Base-by-base conservation (phyloP, 441 rosid species). In the Isatis lusitanica region DNA sequence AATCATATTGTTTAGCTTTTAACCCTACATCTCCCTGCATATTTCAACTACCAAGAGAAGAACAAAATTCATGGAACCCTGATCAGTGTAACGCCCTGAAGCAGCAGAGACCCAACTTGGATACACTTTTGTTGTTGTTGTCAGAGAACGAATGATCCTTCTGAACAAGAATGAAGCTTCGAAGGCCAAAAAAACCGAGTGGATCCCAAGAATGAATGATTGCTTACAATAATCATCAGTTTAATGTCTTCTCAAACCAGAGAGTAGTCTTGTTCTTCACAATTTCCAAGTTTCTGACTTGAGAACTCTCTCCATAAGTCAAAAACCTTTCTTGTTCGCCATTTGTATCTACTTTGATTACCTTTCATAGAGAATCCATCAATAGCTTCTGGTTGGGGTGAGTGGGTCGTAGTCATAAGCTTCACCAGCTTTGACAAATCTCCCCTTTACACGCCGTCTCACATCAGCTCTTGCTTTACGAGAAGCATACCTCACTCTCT, bases 381-480 rank as follows among this genome's bases (percentile, higher is more conserved):
- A 91, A 84, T 12, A 91, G 90, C 99, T 93, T 84, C 96, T 87
- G 73, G 98, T 90, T 59, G 78, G 88, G 74, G 66, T 89, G 83
- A 90, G 74, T 0, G 98, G 99, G 68, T 96, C 98, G 58, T 93
- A 96, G 78, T 96, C 99, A 77, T 89, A 96, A 71, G 87, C 93
- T 77, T 93, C 97, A 33, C 99, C 98, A 48, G 98, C 94, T 85
- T 96, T 96, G 60, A 96, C 93, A 75, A 96, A 96, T 17, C 99
- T 79, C 6, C 99, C 99, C 85, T 96, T 96, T 40, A 88, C 99
- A 18, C 99, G 94, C 83, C 81, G 93, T 83, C 99, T 87, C 52
- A 92, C 98, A 64, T 96, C 98, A 57, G 99, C 99, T 85, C 99
- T 92, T 73, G 97, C 99, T 86, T 96, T 96, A 59, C 99, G 97